Conservation (phyloP, 2,329 filamentous ascomycete species). For the Colletotrichum euphorbiae region DNA sequence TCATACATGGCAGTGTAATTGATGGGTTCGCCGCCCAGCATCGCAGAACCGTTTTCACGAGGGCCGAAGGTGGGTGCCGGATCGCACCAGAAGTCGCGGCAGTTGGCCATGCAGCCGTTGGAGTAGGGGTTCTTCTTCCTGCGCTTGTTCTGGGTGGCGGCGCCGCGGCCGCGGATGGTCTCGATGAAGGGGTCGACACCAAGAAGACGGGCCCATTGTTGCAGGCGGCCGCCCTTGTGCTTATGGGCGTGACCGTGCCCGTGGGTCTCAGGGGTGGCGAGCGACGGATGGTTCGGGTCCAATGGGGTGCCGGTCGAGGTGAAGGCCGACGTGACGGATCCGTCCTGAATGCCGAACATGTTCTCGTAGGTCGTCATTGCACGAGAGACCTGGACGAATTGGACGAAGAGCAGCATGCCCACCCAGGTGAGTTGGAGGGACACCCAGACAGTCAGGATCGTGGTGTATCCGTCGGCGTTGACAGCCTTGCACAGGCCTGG, state of each 20-base stretch:
- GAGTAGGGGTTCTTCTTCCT: slow-evolving; percentile 85
- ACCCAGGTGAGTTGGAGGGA: slow-evolving; percentile 93
- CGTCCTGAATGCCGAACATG: slow-evolving; percentile 82
- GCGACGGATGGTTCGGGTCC: slow-evolving; percentile 72
- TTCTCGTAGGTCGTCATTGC: slow-evolving; percentile 97
- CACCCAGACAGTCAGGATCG: slow-evolving; percentile 83
- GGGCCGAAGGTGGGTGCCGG: slow-evolving; percentile 82
- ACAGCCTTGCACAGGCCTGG: slow-evolving; percentile 79
- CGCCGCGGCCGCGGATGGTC: slow-evolving; percentile 86
- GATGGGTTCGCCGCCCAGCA: slow-evolving; percentile 81
- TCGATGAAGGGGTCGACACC: slow-evolving; percentile 95
- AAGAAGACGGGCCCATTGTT: slow-evolving; percentile 85
- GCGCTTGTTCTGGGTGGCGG: slow-evolving; percentile 66
- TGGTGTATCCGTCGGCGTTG: slow-evolving; percentile 85
- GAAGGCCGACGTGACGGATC: slow-evolving; percentile 77
- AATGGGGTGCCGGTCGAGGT: slow-evolving; percentile 82
- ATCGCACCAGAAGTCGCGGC: slow-evolving; percentile 97
- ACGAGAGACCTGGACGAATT: slow-evolving; percentile 90
- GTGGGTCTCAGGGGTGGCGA: slow-evolving; percentile 62
- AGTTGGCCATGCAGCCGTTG: slow-evolving; percentile 86
- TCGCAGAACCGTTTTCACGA: slow-evolving; percentile 77
- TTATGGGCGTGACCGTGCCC: slow-evolving; percentile 58
- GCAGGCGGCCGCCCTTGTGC: slow-evolving; percentile 74
- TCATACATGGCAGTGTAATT: slow-evolving; percentile 95
- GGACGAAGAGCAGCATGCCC: slow-evolving; percentile 94